Evolutionary conservation across 805 yeast species (phyloP).

Genomic region (Metschnikowia bowlesiae): DNA sequence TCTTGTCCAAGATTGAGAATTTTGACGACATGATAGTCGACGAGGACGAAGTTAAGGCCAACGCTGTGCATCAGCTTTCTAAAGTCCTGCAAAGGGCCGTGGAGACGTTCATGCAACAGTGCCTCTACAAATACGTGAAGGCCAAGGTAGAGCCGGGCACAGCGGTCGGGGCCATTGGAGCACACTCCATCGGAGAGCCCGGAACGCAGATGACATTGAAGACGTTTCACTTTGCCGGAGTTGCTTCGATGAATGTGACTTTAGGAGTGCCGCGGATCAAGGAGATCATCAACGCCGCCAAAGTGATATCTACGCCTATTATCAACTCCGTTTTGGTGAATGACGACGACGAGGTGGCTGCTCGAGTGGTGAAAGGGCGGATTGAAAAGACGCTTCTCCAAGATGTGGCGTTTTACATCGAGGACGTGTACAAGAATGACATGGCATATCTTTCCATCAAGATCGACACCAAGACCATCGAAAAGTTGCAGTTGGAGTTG

Average conservation of each 20-base stretch:
- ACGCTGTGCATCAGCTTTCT: constrained; percentile 57
- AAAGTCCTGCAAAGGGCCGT: constrained; percentile 64
- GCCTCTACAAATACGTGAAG: constrained; percentile 74
- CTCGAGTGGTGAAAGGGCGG: constrained; percentile 97
- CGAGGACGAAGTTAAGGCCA: constrained; percentile 20
- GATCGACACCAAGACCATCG: constrained; percentile 80
- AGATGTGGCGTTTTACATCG: constrained; percentile 85
- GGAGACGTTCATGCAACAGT: constrained; percentile 62
- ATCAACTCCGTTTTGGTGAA: constrained; percentile 92
- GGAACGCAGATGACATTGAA: constrained; percentile 97
- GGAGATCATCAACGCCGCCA: constrained; percentile 96
- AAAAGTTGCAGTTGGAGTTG: constrained; percentile 83
- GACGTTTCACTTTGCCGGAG: constrained; percentile 98
- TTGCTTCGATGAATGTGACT: constrained; percentile 91
- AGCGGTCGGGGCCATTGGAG: constrained; percentile 99
- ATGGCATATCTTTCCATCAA: constrained; percentile 76
- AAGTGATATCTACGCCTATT: constrained; percentile 91
- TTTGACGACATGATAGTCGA: constrained; percentile 39
- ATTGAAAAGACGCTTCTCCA: constrained; percentile 85
- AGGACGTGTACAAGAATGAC: constrained; percentile 85
- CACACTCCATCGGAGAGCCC: constrained; percentile 98
- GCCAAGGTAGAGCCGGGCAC: constrained; percentile 99
- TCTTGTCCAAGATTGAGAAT: constrained; percentile 28
- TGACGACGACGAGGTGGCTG: constrained; percentile 93
- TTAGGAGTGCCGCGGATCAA: constrained; percentile 97